These are phyloP conservation scores for Coemansia sp. DNA, from an alignment of 192 early-diverging fungal genomes.

Conservation along the genomic window DNA sequence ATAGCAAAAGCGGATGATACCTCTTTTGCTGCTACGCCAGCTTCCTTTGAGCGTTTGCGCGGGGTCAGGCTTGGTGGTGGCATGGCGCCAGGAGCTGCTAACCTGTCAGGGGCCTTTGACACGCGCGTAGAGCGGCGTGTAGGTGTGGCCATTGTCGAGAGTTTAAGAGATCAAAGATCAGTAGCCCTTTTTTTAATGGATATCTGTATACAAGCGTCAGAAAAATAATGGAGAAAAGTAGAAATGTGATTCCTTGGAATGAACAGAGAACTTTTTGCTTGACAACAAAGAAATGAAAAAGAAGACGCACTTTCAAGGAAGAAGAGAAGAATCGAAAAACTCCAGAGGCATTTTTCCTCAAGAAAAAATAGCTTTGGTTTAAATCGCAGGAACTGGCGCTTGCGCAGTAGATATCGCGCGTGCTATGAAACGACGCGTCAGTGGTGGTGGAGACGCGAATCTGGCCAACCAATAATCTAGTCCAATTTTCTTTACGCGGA, in stretches of 20 bases:
- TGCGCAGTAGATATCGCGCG: background rate
- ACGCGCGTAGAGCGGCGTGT: conserved; percentile 43
- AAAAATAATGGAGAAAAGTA: background rate
- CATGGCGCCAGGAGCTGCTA: conserved; percentile 11
- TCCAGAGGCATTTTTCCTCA: background rate
- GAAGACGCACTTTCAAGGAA: background rate
- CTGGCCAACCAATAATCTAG: no score
- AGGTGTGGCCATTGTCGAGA: conserved; percentile 38
- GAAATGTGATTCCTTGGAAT: background rate
- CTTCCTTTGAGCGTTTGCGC: conserved; percentile 30
- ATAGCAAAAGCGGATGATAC: conserved; percentile 20
- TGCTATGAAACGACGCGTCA: background rate
- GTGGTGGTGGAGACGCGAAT: no score
- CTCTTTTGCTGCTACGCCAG: background rate
- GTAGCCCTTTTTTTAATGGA: background rate
- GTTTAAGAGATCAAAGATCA: no score
- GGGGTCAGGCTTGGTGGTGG: conserved; percentile 25
- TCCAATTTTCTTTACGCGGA: no score
- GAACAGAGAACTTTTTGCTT: no score
- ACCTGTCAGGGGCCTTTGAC: conserved; percentile 31
- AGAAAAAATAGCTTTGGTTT: background rate
- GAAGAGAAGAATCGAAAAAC: background rate
- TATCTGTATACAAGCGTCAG: no score
- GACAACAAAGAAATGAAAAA: background rate
- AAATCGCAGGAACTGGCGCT: background rate